Evolutionary conservation across 2,329 filamentous ascomycete species (phyloP), one percentile per base, ranked within the genome.

Genomic region (Rhinocladiella mackenziei): DNA sequence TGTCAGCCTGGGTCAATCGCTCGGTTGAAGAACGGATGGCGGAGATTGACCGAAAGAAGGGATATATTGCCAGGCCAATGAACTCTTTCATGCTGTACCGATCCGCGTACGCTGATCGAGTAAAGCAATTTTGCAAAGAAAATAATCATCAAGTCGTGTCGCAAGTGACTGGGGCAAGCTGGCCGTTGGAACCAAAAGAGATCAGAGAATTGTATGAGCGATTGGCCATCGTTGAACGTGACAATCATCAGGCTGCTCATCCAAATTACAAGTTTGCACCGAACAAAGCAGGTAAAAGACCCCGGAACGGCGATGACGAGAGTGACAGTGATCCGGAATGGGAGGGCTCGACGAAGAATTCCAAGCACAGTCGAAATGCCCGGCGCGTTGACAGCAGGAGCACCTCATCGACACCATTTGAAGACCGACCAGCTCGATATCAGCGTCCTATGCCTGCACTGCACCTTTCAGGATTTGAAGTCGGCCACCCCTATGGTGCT

Each of bases 61-160:
- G 86, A 18, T 89, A 89, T 62, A 77, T 97, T 56, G 88, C 91
- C 58, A 77, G 92, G 20, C 89, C 92, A 2, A 94, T 96, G 84
- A 98, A 98, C 65, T 91, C 87, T 1, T 98, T 97, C 70, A 95
- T 98, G 84, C 73, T 98, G 38, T 98, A 98, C 65, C 84, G 92
- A 30, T 95, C 92, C 55, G 87, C 88, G 5, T 96, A 87, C 61
- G 86, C 94, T 48, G 86, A 92, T 50, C 76, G 89, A 22, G 87
- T 86, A 47, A 95, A 95, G 65, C 74, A 78, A 39, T 86, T 82
- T 73, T 86, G 85, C 57, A 72, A 79, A 10, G 81, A 92, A 58
- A 91, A 92, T 65, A 96, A 97, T 67, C 91, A 98, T 64, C 91
- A 98, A 64, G 73, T 92, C 25, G 85, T 97, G 18, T 97, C 91